phyloP scores from a whole-genome alignment of 345 rosid genomes.

The Syzygium aromaticum region DNA sequence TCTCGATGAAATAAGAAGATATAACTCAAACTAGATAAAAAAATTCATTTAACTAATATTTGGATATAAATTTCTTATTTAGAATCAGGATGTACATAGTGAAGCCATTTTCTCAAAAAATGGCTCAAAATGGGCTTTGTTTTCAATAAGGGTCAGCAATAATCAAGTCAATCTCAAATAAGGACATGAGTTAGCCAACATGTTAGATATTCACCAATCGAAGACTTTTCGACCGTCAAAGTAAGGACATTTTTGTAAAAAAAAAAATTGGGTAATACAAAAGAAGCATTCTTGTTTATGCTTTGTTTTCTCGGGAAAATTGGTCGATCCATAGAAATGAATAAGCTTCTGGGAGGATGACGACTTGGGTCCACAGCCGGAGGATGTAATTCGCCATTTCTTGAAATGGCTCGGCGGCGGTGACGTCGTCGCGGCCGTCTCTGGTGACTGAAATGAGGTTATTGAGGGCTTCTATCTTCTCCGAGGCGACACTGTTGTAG shows the following conservation, averaged over 20 bases:
- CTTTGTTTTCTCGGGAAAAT: neutral
- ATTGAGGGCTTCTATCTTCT: conserved; percentile 65
- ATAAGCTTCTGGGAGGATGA: conserved; percentile 49
- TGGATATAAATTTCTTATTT: too few species aligned
- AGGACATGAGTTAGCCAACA: too few species aligned
- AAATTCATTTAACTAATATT: neutral
- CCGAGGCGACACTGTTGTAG: conserved; percentile 22
- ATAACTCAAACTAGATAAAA: neutral
- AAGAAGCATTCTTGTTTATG: too few species aligned
- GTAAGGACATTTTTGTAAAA: too few species aligned
- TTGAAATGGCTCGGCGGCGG: conserved; percentile 45
- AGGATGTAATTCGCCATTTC: conserved; percentile 79
- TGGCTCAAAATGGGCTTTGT: too few species aligned
- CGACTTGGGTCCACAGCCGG: conserved; percentile 49
- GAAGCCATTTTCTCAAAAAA: too few species aligned
- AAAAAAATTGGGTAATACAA: too few species aligned
- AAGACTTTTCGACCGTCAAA: too few species aligned
- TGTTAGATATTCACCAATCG: too few species aligned
- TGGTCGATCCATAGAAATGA: conserved; percentile 45
- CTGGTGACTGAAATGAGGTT: conserved; percentile 38
- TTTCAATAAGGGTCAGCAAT: too few species aligned
- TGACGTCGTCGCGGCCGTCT: neutral
- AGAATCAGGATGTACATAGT: neutral
- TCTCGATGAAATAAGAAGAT: neutral
- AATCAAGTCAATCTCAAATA: too few species aligned